phyloP scores from a whole-genome alignment of 1,139 yeast species.

The Suhomyces guaymorum region DNA sequence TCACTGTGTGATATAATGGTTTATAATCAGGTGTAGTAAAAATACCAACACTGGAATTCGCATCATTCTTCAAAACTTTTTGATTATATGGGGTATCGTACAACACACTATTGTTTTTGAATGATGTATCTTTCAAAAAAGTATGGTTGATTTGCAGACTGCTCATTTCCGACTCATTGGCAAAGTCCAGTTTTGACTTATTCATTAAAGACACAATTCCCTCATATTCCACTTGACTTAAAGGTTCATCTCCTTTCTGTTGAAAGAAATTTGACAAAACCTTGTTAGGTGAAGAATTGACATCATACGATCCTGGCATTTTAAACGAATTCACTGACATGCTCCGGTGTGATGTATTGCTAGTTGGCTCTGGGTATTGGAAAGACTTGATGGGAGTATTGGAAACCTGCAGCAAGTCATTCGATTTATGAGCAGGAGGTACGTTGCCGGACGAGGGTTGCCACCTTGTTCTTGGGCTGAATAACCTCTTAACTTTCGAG shows the following conservation, averaged over 20 bases:
- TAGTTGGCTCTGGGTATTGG: constrained; percentile 16
- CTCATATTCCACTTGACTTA: constrained; percentile 76
- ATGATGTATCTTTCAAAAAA: constrained; percentile 5
- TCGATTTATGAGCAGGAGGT: too few relatives aligned
- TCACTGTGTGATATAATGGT: constrained; percentile 38
- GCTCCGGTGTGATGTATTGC: constrained; percentile 5
- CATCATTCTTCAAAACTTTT: constrained; percentile 21
- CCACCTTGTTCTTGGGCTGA: constrained; percentile 15
- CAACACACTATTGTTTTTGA: constrained; percentile 8
- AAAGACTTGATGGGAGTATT: constrained; percentile 9
- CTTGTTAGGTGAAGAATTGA: constrained; percentile 43
- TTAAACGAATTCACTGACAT: constrained; percentile 1
- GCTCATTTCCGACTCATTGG: not conserved
- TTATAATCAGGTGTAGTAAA: constrained; percentile 43
- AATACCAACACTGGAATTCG: constrained; percentile 1
- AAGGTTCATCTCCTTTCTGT: constrained; percentile 71
- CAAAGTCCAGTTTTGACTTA: constrained; percentile 17
- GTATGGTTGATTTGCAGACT: not conserved
- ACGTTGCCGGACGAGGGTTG: constrained; percentile 2
- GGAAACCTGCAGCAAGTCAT: too few relatives aligned
- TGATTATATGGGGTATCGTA: constrained; percentile 26
- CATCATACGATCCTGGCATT: constrained; percentile 14
- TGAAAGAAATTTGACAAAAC: constrained; percentile 72
- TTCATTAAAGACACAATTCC: constrained; percentile 68
- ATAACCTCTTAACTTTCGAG: constrained; percentile 34